Conservation (phyloP, 2,329 filamentous ascomycete species). For the Colletotrichum agaves region DNA sequence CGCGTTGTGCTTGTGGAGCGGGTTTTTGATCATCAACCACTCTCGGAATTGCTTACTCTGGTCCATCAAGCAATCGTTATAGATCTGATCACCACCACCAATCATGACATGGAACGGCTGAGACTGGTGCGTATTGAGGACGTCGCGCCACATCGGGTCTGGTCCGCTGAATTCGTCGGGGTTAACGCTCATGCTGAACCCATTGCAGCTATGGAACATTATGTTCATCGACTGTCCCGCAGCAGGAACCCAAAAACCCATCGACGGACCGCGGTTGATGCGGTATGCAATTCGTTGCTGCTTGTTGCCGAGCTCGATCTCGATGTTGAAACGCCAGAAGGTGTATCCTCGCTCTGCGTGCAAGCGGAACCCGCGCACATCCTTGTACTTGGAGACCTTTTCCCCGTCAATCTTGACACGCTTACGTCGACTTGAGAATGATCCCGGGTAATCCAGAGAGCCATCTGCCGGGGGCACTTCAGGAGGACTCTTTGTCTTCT, state of each 20-base stretch:
- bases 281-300: slow-evolving; percentile 94
- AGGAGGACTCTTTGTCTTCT: slow-evolving; percentile 67
- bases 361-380: slow-evolving; percentile 83
- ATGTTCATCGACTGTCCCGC: slow-evolving; percentile 92
- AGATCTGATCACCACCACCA: slow-evolving; percentile 96
- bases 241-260: slow-evolving; percentile 94
- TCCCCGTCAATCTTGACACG: slow-evolving; percentile 77
- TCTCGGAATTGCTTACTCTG: slow-evolving; percentile 81
- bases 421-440: slow-evolving; percentile 64
- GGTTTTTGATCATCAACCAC: slow-evolving; percentile 86
- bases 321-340: slow-evolving; percentile 97
- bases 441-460: slow-evolving; percentile 60
- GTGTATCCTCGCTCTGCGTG: slow-evolving; percentile 89
- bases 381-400: slow-evolving; percentile 81
- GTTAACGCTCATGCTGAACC: slow-evolving; percentile 85
- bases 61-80: slow-evolving; percentile 86
- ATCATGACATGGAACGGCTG: slow-evolving; percentile 98
- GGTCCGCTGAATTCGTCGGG: slow-evolving; percentile 87
- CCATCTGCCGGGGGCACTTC: slow-evolving; percentile 57
- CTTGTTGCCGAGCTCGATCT: slow-evolving; percentile 81
- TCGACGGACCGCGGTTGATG: slow-evolving; percentile 89
- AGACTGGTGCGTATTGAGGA: slow-evolving; percentile 90
- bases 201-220: slow-evolving; percentile 99
- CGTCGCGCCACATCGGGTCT: slow-evolving; percentile 96
- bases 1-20: slow-evolving; percentile 80